These are phyloP conservation scores for Pseudocercospora crystallina DNA, from an alignment of 2,329 filamentous ascomycete species.

Conservation along the genomic window DNA sequence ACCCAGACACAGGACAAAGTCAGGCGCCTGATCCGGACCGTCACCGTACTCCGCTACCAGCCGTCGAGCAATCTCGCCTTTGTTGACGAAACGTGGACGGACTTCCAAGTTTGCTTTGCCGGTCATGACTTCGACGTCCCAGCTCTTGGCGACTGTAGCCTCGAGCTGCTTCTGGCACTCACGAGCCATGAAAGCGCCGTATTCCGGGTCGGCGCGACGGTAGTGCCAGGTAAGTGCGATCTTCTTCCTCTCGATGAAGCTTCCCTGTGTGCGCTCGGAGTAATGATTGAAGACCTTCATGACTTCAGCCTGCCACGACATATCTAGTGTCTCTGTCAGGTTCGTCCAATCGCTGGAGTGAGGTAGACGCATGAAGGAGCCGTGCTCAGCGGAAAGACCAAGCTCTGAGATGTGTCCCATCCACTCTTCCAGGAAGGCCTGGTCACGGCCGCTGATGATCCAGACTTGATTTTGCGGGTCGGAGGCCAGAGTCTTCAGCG, in stretches of 20 bases:
- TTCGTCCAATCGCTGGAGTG: constrained; percentile 80
- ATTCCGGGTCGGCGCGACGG: constrained; percentile 82
- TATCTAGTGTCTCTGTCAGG: constrained; percentile 79
- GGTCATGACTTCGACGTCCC: constrained; percentile 93
- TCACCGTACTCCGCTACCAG: constrained; percentile 72
- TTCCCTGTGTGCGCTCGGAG: constrained; percentile 84
- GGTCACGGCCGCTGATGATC: constrained; percentile 95
- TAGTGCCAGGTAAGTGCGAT: constrained; percentile 98
- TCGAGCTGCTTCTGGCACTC: constrained; percentile 83
- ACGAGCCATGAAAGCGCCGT: constrained; percentile 72
- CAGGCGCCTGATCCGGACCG: constrained; percentile 59
- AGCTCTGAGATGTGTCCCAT: constrained; percentile 87
- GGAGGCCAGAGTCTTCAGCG: constrained; percentile 73
- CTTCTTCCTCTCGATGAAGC: constrained; percentile 90
- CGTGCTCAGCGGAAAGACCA: constrained; percentile 95
- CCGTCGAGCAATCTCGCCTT: constrained; percentile 88
- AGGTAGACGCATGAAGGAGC: constrained; percentile 88
- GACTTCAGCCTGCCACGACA: constrained; percentile 89
- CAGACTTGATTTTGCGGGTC: constrained; percentile 88
- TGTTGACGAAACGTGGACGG: constrained; percentile 95
- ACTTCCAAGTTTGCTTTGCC: constrained; percentile 98
- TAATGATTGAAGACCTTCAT: constrained; percentile 82
- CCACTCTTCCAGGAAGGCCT: constrained; percentile 85
- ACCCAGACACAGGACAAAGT: constrained; percentile 87
- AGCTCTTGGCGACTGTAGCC: constrained; percentile 70